A percentile compares a stretch with the other conserved stretches of the same genome.
These are phyloP conservation scores for Sequoia sempervirens DNA, from an alignment of 75 land plant genomes.

Conservation along the genomic window DNA sequence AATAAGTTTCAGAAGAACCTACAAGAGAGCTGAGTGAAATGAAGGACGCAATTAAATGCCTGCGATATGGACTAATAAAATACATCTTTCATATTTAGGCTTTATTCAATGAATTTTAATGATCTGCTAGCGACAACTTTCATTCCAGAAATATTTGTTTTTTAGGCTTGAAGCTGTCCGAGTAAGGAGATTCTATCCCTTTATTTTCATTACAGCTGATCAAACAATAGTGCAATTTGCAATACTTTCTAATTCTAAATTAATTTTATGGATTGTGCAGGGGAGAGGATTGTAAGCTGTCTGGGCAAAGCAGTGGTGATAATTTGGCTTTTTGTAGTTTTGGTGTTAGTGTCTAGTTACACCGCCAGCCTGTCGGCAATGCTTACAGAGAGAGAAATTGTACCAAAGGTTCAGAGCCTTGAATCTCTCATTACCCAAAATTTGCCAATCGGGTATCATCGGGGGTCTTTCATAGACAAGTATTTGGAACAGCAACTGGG, in stretches of 20 bases:
- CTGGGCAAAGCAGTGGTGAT: constrained; percentile 19
- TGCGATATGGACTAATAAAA: no score
- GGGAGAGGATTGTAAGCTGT: constrained; percentile 16
- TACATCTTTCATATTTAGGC: no score
- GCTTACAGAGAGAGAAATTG: constrained; percentile 36
- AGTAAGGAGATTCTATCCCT: constrained; percentile 27
- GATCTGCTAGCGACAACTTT: no score
- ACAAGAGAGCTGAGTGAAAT: no score
- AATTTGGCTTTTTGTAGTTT: constrained; percentile 18
- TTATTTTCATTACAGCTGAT: neutral
- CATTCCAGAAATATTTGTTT: no score
- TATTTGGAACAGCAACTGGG: constrained; percentile 24
- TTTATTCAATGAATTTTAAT: no score
- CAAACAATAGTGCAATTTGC: neutral
- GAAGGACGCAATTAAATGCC: no score
- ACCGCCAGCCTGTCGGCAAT: constrained; percentile 50
- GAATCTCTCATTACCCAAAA: constrained; percentile 14
- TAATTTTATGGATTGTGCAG: constrained; percentile 4
- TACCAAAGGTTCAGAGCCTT: constrained; percentile 23
- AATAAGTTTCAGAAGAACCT: no score
- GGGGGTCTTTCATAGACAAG: constrained; percentile 28
- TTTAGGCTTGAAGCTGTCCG: constrained; percentile 12
- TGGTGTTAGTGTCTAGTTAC: constrained; percentile 25
- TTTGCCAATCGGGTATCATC: constrained; percentile 30
- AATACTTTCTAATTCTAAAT: neutral